Evolutionary conservation across 2,329 filamentous ascomycete species (phyloP).

Genomic region (Colletotrichum sp.): DNA sequence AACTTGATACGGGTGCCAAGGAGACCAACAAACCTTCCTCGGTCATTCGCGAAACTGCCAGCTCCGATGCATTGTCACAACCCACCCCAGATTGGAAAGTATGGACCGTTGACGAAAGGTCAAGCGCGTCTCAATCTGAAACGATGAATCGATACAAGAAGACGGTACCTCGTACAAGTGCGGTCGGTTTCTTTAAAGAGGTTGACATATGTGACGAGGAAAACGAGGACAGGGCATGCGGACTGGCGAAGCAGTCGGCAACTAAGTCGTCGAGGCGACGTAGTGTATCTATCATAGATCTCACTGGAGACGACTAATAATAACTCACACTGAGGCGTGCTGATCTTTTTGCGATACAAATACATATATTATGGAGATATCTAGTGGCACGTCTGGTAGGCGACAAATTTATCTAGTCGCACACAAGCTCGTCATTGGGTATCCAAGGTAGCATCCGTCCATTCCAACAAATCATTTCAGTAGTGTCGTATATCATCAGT

Average conservation of each 20-base stretch:
- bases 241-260: background rate
- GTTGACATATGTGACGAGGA: slow-evolving; percentile 33
- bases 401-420: background rate
- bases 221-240: background rate
- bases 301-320: slow-evolving; percentile 10
- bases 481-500: slow-evolving; percentile 11
- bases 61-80: too few species aligned
- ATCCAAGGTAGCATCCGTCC: background rate
- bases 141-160: slow-evolving; percentile 29
- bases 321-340: background rate
- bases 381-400: background rate
- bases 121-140: background rate
- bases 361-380: background rate
- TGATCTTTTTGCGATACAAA: background rate
- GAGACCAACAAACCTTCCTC: background rate
- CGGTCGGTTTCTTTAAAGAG: slow-evolving; percentile 43
- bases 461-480: background rate
- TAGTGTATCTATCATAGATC: slow-evolving; percentile 17
- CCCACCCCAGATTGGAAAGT: background rate
- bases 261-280: background rate
- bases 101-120: background rate
- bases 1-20: background rate
- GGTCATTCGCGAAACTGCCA: background rate
- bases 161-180: slow-evolving; percentile 39
- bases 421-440: slow-evolving; percentile 1